Evolutionary conservation across 129 eudicot genomes (phyloP), one percentile per base, ranked within the genome.

Genomic region (Heracleum sosnowskyi): DNA sequence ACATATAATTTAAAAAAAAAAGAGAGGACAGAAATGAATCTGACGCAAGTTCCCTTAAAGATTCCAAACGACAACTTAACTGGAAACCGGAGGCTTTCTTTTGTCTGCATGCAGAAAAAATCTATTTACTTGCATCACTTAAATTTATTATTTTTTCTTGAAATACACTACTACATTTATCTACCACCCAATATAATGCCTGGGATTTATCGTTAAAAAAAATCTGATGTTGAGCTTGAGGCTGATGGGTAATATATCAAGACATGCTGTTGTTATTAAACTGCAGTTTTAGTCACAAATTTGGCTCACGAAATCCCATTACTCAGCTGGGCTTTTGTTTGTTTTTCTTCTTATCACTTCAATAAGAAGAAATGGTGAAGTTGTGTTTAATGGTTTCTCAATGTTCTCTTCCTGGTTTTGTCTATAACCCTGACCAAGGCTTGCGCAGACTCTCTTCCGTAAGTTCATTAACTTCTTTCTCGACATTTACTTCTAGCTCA

Each of bases 371-470:
- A 3, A 74, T 74, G 77, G 77, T 84, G 79, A 85, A 86, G 84
- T 83, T 84, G 24, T 86, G 82, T 81, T 78, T 85, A 68, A 85
- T 92, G 97, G 92, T 93, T 79, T 86, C 97, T 53, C 86, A 83
- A 82, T 92, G 92, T 0, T 87, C 78, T 80, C 89, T 82, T 68
- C 90, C 85, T 75, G 87, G 87, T 29, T 82, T 87, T 77, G 82
- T 79, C 34, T 80, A 85, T 49, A 76, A 81, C 62, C 87, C 86
- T 28, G 57, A 74, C 18, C 77, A 26, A 28, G 77, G 77, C 77
- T 4, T 44, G 37, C 57, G 77, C 57, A 74, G 57, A n/a, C 39
- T 73, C 34, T 84, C 87, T 0, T 79, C 90, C 87, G 97, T 92
- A 34, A 77, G 33, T 20, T 24, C 17, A 18, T 41, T 18, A 62